Percentiles rank a stretch among this genome's conserved stretches.
phyloP scores from a whole-genome alignment of 768 basidiomycete genomes.

The Lentinula aciculospora region DNA sequence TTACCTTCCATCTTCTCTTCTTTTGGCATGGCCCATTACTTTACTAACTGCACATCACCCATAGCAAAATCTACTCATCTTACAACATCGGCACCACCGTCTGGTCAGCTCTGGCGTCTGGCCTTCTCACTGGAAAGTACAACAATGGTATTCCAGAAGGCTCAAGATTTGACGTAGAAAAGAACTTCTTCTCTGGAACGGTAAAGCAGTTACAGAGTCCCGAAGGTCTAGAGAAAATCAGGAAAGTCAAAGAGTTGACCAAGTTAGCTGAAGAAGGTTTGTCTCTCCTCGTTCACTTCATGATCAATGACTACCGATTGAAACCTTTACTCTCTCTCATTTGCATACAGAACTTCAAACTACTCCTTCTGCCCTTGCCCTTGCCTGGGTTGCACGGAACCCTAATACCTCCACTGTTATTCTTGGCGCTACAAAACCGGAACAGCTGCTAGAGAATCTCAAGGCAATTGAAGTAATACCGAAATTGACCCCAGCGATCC shows the following conservation, averaged over 20 bases:
- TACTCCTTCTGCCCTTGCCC: slow-evolving; percentile 44
- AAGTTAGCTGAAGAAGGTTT: slow-evolving; percentile 31
- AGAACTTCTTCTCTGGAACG: slow-evolving; percentile 40
- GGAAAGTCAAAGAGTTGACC: slow-evolving; percentile 65
- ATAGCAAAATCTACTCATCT: slow-evolving; percentile 49
- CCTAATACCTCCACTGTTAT: slow-evolving; percentile 43
- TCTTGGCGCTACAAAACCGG: slow-evolving; percentile 37
- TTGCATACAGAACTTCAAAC: slow-evolving; percentile 33
- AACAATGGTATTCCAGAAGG: slow-evolving; percentile 71
- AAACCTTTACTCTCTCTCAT: neutral
- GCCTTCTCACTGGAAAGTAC: slow-evolving; percentile 77
- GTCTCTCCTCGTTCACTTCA: neutral
- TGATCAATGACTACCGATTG: too few species aligned
- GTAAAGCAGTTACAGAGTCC: slow-evolving; percentile 47
- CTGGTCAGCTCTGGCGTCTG: slow-evolving; percentile 69
- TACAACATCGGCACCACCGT: slow-evolving; percentile 66
- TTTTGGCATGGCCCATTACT: neutral
- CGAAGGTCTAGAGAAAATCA: slow-evolving; percentile 61
- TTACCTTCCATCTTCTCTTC: too few species aligned
- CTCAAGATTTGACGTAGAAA: slow-evolving; percentile 62
- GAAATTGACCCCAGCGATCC: slow-evolving; percentile 48
- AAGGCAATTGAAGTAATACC: slow-evolving; percentile 51
- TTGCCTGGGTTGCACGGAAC: slow-evolving; percentile 54
- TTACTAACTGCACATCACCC: slow-evolving; percentile 24
- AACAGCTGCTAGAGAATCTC: slow-evolving; percentile 46